Percentiles rank a stretch among this genome's conserved stretches.
These are phyloP conservation scores for Hamigera avellanea DNA, from an alignment of 495 filamentous ascomycete genomes.

Conservation along the genomic window DNA sequence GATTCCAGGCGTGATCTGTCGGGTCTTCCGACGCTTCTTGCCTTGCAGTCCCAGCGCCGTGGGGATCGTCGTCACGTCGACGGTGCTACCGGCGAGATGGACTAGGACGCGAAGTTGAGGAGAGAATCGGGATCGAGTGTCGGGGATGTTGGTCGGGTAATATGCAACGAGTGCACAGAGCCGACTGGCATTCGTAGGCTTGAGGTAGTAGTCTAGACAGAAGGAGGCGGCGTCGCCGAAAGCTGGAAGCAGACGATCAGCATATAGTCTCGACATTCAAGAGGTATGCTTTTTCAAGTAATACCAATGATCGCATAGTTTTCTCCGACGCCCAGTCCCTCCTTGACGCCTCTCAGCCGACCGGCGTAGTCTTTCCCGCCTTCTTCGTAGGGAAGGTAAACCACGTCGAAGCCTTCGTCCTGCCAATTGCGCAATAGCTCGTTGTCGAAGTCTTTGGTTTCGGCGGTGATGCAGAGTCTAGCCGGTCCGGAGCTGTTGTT, in stretches of 20 bases:
- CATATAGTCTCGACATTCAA: too few relatives aligned
- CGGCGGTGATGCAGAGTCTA: slow-evolving; percentile 51
- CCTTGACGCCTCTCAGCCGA: slow-evolving; percentile 32
- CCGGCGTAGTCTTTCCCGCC: slow-evolving; percentile 42
- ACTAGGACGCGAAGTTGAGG: slow-evolving; percentile 35
- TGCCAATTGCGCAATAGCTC: slow-evolving; percentile 46
- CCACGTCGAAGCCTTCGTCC: slow-evolving; percentile 55
- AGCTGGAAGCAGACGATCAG: slow-evolving; percentile 17
- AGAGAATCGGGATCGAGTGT: slow-evolving; percentile 35
- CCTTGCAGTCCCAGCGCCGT: slow-evolving; percentile 55
- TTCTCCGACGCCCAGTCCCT: slow-evolving; percentile 35
- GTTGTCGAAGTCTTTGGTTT: slow-evolving; percentile 48
- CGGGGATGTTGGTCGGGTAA: slow-evolving; percentile 46
- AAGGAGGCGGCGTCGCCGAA: slow-evolving; percentile 48
- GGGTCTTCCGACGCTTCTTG: slow-evolving; percentile 37
- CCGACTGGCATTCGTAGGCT: slow-evolving; percentile 30
- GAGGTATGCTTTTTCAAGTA: slow-evolving; percentile 2
- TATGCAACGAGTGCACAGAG: slow-evolving; percentile 46
- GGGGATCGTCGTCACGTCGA: slow-evolving; percentile 31
- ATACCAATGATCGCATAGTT: slow-evolving; percentile 39
- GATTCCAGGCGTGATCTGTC: slow-evolving; percentile 38
- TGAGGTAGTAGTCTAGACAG: slow-evolving; percentile 41
- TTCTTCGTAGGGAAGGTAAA: slow-evolving; percentile 44
- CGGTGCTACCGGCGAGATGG: slow-evolving; percentile 40
- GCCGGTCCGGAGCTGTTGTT: slow-evolving; percentile 34